Percentiles rank a stretch among this genome's conserved stretches.
Evolutionary conservation across 2,329 filamentous ascomycete genomes (phyloP).

Genomic region (Cladosporium sp.): DNA sequence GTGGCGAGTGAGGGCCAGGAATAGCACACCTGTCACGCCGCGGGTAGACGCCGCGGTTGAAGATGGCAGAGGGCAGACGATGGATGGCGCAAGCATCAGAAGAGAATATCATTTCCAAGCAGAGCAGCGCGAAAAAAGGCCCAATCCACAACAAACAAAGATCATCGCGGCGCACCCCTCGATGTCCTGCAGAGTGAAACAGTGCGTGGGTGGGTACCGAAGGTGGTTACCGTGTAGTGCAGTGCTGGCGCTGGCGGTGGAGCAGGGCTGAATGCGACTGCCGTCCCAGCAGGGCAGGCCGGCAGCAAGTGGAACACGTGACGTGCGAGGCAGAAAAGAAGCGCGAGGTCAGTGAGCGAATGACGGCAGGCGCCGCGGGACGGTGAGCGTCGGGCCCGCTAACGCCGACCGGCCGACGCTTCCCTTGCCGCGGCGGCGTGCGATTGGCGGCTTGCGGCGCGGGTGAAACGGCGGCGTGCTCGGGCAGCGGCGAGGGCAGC

Average conservation of each 20-base stretch:
- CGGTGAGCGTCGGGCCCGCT: neutral
- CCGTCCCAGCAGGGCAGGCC: no score
- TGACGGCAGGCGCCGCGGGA: no score
- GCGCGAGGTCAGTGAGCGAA: no score
- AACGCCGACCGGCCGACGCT: neutral
- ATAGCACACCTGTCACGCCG: neutral
- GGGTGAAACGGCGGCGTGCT: neutral
- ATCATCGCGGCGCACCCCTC: neutral
- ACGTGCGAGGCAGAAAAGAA: no score
- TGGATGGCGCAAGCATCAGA: neutral
- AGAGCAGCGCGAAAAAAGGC: neutral
- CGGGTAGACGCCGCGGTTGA: no score
- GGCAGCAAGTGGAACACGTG: no score
- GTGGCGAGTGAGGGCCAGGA: neutral
- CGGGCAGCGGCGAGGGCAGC: neutral
- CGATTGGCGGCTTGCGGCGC: neutral
- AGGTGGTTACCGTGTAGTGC: no score
- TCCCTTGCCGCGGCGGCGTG: neutral
- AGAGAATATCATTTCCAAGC: neutral
- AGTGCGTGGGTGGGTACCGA: no score
- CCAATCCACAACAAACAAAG: neutral
- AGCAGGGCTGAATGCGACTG: no score
- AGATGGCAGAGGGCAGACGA: no score
- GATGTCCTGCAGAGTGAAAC: no score
- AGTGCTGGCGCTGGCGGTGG: no score